These are phyloP conservation scores for Colletotrichum abscissum DNA, from an alignment of 2,329 filamentous ascomycete species.

Conservation along the genomic window DNA sequence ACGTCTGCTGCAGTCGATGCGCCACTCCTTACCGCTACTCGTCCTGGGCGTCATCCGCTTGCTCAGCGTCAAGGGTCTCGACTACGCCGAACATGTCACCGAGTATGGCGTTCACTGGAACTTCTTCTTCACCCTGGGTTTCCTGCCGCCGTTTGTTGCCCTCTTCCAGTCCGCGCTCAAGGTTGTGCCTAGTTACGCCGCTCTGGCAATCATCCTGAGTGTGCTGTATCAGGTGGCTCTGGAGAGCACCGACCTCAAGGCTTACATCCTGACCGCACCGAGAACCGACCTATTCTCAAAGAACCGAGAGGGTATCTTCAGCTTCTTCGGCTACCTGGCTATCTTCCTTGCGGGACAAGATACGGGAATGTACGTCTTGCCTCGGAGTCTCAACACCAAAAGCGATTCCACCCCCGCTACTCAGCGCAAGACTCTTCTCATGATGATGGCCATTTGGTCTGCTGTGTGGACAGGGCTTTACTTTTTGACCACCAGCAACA, in stretches of 20 bases:
- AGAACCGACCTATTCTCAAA: conserved; percentile 83
- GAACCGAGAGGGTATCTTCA: conserved; percentile 96
- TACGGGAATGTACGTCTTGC: conserved; percentile 82
- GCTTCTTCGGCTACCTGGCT: conserved; percentile 91
- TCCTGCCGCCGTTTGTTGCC: conserved; percentile 90
- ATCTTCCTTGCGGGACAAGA: conserved; percentile 94
- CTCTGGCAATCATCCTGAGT: conserved; percentile 76
- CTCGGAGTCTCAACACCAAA: conserved; percentile 61
- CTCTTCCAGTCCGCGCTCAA: conserved; percentile 79
- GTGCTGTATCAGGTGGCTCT: conserved; percentile 80
- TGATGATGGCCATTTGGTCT: conserved; percentile 73
- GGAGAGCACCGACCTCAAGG: conserved; percentile 81
- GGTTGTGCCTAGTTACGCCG: conserved; percentile 80
- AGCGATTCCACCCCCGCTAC: conserved; percentile 54
- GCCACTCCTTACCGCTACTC: conserved; percentile 86
- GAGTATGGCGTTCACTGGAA: conserved; percentile 99
- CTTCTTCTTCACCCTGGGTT: conserved; percentile 96
- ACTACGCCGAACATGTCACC: conserved; percentile 96
- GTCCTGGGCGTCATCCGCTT: conserved; percentile 84
- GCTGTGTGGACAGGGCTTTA: conserved; percentile 78
- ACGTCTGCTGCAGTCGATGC: conserved; percentile 74
- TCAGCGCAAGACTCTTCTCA: conserved; percentile 69
- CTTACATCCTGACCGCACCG: conserved; percentile 84
- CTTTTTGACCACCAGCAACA: conserved; percentile 73
- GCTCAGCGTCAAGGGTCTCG: conserved; percentile 89